Evolutionary conservation across 2,329 filamentous ascomycete species (phyloP).

Genomic region (Phyllosticta ampelicida): DNA sequence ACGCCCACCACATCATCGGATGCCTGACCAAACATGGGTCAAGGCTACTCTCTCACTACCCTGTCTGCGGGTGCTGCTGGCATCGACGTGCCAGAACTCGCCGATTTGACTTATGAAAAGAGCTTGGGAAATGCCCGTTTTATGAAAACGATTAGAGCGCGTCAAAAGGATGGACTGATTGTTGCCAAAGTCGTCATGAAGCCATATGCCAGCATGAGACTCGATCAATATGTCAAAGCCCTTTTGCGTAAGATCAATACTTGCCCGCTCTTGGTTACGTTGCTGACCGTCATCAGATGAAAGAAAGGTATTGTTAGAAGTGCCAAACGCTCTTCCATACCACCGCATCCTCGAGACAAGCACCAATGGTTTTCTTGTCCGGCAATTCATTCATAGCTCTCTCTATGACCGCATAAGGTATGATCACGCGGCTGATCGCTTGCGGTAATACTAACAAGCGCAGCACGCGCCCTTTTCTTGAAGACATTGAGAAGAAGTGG

Average conservation of each 20-base stretch:
- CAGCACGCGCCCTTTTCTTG: conserved; percentile 89
- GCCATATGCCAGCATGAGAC: conserved; percentile 69
- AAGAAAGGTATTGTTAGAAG: conserved; percentile 63
- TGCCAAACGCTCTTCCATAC: conserved; percentile 86
- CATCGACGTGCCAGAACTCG: conserved; percentile 86
- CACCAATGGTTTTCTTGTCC: conserved; percentile 82
- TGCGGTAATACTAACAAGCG: conserved; percentile 17
- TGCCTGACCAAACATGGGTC: conserved; percentile 58
- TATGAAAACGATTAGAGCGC: conserved; percentile 90
- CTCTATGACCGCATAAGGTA: conserved; percentile 82
- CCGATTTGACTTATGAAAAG: conserved; percentile 84
- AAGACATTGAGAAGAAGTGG: conserved; percentile 99
- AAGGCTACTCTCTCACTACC: conserved; percentile 89
- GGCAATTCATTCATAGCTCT: conserved; percentile 92
- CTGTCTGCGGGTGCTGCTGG: conserved; percentile 84
- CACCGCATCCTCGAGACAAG: conserved; percentile 86
- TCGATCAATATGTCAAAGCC: conserved; percentile 66
- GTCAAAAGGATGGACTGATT: conserved; percentile 81
- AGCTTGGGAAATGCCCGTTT: conserved; percentile 86
- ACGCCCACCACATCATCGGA: neutral
- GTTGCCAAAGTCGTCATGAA: conserved; percentile 94
- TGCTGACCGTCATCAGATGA: conserved; percentile 48
- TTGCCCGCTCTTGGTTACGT: conserved; percentile 1
- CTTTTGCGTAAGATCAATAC: conserved; percentile 53
- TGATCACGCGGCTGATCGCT: neutral